phyloP scores from a whole-genome alignment of 2,329 filamentous ascomycete species.

The Nothopassalora personata region DNA sequence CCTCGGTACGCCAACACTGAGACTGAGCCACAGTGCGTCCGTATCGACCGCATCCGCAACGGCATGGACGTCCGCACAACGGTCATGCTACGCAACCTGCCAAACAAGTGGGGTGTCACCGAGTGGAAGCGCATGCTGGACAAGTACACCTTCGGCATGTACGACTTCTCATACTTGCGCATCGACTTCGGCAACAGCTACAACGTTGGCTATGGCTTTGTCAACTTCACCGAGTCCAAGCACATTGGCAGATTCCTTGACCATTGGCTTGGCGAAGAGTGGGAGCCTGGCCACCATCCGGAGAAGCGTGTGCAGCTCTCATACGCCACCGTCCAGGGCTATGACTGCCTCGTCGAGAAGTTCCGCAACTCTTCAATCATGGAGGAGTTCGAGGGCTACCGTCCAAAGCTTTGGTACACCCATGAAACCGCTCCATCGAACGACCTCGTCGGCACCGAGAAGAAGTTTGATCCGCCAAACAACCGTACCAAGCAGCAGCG shows the following conservation, averaged over 20 bases:
- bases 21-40: constrained; percentile 37
- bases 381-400: constrained; percentile 74
- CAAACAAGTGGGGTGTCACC: constrained; percentile 71
- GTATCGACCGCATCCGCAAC: constrained; percentile 34
- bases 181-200: constrained; percentile 52
- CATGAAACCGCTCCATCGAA: constrained; percentile 33
- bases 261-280: constrained; percentile 39
- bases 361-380: constrained; percentile 97
- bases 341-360: constrained; percentile 85
- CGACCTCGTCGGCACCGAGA: constrained; percentile 61
- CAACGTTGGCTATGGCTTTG: constrained; percentile 93
- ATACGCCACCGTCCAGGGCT: constrained; percentile 95
- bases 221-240: constrained; percentile 80
- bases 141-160: constrained; percentile 70
- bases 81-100: constrained; percentile 89
- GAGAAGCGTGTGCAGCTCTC: constrained; percentile 86
- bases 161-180: constrained; percentile 91
- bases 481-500: constrained; percentile 84
- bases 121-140: constrained; percentile 72
- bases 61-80: constrained; percentile 48
- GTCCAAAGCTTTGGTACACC: constrained; percentile 71
- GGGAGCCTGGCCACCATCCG: constrained; percentile 57
- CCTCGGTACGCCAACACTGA: constrained; percentile 2
- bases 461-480: constrained; percentile 70
- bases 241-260: constrained; percentile 68